Evolutionary conservation across 1,139 yeast species (phyloP).

Genomic region (Arxiozyma telluris): DNA sequence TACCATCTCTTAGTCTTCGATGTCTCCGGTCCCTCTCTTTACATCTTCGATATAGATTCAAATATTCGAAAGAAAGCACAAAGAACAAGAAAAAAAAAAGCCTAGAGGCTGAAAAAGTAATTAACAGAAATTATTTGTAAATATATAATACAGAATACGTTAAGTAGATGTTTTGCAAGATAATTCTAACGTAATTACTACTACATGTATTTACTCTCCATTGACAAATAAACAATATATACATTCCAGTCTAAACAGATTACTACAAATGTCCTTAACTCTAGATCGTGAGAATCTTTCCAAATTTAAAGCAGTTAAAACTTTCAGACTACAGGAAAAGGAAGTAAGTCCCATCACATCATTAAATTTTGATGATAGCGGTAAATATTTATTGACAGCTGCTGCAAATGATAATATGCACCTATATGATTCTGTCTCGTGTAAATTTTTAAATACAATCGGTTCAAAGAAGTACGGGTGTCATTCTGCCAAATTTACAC

Average conservation of each 20-base stretch:
- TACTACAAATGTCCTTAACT: conserved; percentile 18
- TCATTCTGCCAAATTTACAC: conserved; percentile 78
- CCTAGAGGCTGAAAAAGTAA: too few relatives aligned
- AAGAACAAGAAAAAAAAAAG: too few relatives aligned
- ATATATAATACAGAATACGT: too few relatives aligned
- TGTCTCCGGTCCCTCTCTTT: too few relatives aligned
- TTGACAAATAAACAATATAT: neutral
- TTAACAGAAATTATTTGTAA: too few relatives aligned
- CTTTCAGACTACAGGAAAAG: conserved; percentile 42
- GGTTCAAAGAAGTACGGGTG: conserved; percentile 90
- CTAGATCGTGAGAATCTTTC: conserved; percentile 39
- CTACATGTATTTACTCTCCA: too few relatives aligned
- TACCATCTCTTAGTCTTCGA: too few relatives aligned
- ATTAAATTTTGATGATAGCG: conserved; percentile 76
- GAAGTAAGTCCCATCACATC: conserved; percentile 61
- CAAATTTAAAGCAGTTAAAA: conserved; percentile 47
- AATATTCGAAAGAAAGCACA: too few relatives aligned
- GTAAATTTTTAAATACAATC: conserved; percentile 55
- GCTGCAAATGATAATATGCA: conserved; percentile 80
- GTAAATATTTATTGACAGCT: conserved; percentile 67
- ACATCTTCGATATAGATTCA: too few relatives aligned
- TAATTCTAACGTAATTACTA: too few relatives aligned
- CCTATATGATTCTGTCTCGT: conserved; percentile 64
- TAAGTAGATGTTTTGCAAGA: too few relatives aligned
- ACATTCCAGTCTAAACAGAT: too few relatives aligned